Conservation (phyloP, 306 rosid species). For the Hippophae gyantsensis region DNA sequence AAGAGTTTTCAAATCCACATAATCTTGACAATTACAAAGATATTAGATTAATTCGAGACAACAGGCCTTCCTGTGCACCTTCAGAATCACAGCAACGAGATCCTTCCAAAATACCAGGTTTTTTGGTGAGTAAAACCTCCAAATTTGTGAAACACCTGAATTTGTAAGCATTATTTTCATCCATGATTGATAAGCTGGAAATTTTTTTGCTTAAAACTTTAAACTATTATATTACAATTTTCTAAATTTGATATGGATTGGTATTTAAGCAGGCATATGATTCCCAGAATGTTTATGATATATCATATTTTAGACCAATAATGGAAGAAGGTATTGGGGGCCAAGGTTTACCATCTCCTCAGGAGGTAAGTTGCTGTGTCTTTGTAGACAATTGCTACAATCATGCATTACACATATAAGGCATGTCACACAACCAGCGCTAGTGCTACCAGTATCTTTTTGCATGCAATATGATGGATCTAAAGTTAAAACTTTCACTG, state of each 20-base stretch:
- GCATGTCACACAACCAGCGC: too few relatives aligned
- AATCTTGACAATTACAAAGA: constrained; percentile 54
- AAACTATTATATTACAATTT: neutral
- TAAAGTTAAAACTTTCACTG: too few relatives aligned
- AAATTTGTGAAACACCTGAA: neutral
- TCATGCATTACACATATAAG: too few relatives aligned
- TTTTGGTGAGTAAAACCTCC: constrained; percentile 52
- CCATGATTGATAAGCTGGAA: too few relatives aligned
- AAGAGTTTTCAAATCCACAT: constrained; percentile 54
- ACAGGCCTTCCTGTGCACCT: constrained; percentile 53
- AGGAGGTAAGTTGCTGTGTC: constrained; percentile 44
- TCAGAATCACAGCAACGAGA: constrained; percentile 59
- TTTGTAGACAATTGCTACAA: too few relatives aligned
- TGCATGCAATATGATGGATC: too few relatives aligned
- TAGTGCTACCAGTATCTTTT: too few relatives aligned
- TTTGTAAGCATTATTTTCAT: neutral
- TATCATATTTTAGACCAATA: constrained; percentile 73
- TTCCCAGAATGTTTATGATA: constrained; percentile 64
- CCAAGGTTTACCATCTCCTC: constrained; percentile 57
- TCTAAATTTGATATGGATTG: neutral
- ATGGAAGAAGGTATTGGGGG: constrained; percentile 62
- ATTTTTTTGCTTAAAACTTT: neutral
- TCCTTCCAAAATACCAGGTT: constrained; percentile 70
- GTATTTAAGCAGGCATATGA: constrained; percentile 70
- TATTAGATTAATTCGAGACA: constrained; percentile 60